Conservation (phyloP, 2,329 filamentous ascomycete genomes). For the Monascus ruber region DNA sequence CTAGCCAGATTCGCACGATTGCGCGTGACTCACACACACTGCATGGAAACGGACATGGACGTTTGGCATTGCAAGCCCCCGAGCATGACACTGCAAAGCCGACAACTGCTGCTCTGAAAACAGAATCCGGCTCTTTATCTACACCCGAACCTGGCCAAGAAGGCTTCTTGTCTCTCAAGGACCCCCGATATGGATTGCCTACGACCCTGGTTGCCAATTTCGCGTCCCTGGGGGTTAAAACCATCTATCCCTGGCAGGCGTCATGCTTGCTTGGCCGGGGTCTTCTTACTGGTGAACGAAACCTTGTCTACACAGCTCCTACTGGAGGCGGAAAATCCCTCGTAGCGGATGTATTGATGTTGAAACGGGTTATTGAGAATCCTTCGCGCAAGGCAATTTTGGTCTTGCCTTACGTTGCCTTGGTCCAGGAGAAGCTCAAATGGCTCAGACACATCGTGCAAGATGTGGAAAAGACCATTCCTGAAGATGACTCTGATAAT, state of each 20-base stretch:
- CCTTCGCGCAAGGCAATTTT: slow-evolving; percentile 57
- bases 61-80: no score
- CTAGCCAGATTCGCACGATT: slow-evolving; percentile 23
- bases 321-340: slow-evolving; percentile 70
- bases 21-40: slow-evolving; percentile 8
- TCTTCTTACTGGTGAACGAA: slow-evolving; percentile 52
- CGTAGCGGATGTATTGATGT: slow-evolving; percentile 60
- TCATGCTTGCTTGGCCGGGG: slow-evolving; percentile 59
- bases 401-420: slow-evolving; percentile 64
- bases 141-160: slow-evolving; percentile 29
- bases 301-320: slow-evolving; percentile 68
- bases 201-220: slow-evolving; percentile 52
- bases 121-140: slow-evolving; percentile 29
- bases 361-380: slow-evolving; percentile 57
- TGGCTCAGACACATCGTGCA: slow-evolving; percentile 60
- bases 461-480: slow-evolving; percentile 39
- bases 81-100: no score
- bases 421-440: slow-evolving; percentile 68
- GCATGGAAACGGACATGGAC: slow-evolving; percentile 4
- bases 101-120: no score
- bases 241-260: slow-evolving; percentile 71
- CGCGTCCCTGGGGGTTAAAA: slow-evolving; percentile 52
- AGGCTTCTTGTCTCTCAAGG: slow-evolving; percentile 46
- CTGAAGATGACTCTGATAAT: slow-evolving; percentile 20
- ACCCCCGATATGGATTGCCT: slow-evolving; percentile 54